phyloP scores from a whole-genome alignment of 2,329 filamentous ascomycete genomes.

The Alternaria rosae region DNA sequence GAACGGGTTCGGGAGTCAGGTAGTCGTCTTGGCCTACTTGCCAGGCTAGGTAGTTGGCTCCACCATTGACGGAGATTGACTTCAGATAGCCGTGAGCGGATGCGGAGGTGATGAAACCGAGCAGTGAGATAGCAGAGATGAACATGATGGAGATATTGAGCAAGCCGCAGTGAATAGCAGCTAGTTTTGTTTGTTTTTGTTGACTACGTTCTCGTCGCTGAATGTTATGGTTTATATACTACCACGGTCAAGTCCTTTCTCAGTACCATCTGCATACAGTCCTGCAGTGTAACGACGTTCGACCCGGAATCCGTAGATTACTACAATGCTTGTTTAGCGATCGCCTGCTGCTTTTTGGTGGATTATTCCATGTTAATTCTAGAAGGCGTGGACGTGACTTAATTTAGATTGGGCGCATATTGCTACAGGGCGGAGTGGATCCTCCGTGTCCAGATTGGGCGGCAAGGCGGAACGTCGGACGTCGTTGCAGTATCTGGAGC shows the following conservation, averaged over 20 bases:
- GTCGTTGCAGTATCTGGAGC: background rate
- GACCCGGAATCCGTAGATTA: background rate
- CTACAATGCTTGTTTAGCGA: background rate
- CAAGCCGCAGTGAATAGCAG: background rate
- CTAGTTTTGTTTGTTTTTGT: background rate
- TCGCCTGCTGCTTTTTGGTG: background rate
- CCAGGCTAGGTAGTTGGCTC: conserved; percentile 22
- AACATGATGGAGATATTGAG: background rate
- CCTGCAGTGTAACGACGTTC: conserved; percentile 2
- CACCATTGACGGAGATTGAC: conserved; percentile 22
- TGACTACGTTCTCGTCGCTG: background rate
- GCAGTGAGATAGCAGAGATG: background rate
- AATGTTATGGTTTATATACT: background rate
- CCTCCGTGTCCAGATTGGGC: conserved; percentile 1
- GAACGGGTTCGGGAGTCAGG: conserved; percentile 21
- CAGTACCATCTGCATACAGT: background rate
- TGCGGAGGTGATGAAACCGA: background rate
- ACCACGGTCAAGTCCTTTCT: background rate
- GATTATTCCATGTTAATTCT: background rate
- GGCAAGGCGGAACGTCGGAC: background rate
- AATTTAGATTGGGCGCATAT: background rate
- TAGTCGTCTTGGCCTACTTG: conserved; percentile 25
- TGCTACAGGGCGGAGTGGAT: background rate
- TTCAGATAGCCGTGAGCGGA: conserved; percentile 21
- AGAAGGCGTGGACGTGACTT: background rate